Conservation (phyloP, 2,329 filamentous ascomycete genomes). For the Phialophora expanda region DNA sequence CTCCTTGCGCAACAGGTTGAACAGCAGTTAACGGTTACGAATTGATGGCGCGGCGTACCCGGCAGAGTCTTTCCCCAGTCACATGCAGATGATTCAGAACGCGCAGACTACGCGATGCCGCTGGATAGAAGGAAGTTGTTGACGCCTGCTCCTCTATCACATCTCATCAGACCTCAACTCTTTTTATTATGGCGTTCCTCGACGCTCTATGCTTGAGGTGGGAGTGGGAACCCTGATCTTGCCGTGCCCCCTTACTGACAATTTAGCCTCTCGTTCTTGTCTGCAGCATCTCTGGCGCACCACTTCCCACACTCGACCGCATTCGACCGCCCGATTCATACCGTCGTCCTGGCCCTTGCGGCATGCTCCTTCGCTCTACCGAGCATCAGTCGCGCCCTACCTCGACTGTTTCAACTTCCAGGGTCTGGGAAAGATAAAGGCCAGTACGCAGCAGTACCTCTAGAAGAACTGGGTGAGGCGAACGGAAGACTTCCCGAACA, state of each 20-base stretch:
- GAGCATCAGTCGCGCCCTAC: slow-evolving; percentile 45
- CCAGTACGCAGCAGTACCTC: slow-evolving; percentile 27
- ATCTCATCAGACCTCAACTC: background rate
- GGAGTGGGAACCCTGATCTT: background rate
- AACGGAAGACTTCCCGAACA: slow-evolving; percentile 20
- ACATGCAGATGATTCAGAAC: background rate
- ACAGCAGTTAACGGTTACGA: background rate
- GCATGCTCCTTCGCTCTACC: slow-evolving; percentile 49
- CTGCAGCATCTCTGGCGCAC: slow-evolving; percentile 44
- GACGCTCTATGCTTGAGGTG: slow-evolving; percentile 29
- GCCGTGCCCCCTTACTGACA: slow-evolving; percentile 14
- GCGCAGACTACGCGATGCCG: slow-evolving; percentile 24
- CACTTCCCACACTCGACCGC: slow-evolving; percentile 48
- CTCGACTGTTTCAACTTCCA: slow-evolving; percentile 37
- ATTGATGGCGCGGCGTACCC: background rate
- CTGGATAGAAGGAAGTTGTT: slow-evolving; percentile 18
- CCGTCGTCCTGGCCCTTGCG: slow-evolving; percentile 50
- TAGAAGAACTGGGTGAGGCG: slow-evolving; percentile 26
- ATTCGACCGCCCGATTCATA: slow-evolving; percentile 55
- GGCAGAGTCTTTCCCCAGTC: no score
- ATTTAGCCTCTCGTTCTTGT: slow-evolving; percentile 41
- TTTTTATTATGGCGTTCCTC: slow-evolving; percentile 18
- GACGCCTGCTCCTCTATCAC: background rate
- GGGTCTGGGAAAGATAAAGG: slow-evolving; percentile 7
- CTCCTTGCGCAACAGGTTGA: background rate